Conservation (phyloP, 1,284 basidiomycete species). For the Mycena citricolor region DNA sequence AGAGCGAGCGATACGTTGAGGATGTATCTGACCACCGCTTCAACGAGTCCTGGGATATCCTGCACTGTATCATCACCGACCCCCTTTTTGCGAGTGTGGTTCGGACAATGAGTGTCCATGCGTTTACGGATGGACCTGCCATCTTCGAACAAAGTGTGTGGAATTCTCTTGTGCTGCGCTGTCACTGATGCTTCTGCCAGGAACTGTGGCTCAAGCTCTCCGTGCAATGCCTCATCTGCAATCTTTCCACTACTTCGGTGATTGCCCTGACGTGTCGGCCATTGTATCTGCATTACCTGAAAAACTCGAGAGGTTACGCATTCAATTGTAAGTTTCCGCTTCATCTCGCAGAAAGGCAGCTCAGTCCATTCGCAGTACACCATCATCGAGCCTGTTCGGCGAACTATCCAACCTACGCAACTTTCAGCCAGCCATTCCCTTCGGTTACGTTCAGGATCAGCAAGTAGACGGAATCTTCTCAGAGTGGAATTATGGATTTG, state of each 20-base stretch:
- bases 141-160: slow-evolving; percentile 35
- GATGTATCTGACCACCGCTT: slow-evolving; percentile 30
- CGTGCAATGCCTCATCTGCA: slow-evolving; percentile 31
- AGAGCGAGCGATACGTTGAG: slow-evolving; percentile 27
- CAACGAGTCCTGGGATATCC: slow-evolving; percentile 37
- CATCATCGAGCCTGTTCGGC: slow-evolving; percentile 4
- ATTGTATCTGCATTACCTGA: slow-evolving; percentile 17
- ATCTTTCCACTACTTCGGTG: slow-evolving; percentile 38
- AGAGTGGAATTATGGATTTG: slow-evolving; percentile 15
- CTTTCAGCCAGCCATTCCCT: slow-evolving; percentile 18
- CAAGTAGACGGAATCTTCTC: slow-evolving; percentile 18
- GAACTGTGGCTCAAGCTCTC: slow-evolving; percentile 34
- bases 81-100: slow-evolving; percentile 33
- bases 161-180: too few species aligned
- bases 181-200: slow-evolving; percentile 25
- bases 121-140: slow-evolving; percentile 32
- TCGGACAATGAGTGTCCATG: slow-evolving; percentile 34
- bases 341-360: neutral
- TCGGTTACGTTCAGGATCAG: slow-evolving; percentile 21
- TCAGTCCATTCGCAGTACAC: slow-evolving; percentile 14
- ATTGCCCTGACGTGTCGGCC: slow-evolving; percentile 26
- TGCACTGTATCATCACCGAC: slow-evolving; percentile 33
- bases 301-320: slow-evolving; percentile 8
- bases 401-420: slow-evolving; percentile 13
- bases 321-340: slow-evolving; percentile 22